Base-by-base conservation (phyloP, 768 basidiomycete genomes). In the Tephrocybe sp. region DNA sequence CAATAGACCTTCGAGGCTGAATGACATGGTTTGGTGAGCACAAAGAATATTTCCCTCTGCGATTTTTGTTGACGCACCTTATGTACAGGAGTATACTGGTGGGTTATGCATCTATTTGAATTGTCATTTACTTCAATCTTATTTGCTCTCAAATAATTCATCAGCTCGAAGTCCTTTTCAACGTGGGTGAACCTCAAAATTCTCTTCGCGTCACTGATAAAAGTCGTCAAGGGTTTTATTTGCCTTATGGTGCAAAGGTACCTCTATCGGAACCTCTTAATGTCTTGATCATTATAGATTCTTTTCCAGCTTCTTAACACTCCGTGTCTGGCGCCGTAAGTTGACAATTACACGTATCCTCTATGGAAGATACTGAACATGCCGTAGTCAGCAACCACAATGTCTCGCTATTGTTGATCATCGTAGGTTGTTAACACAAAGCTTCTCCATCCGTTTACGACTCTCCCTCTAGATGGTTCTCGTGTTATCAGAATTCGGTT, bases 151-250 rank as follows among this genome's bases (percentile, higher is more conserved):
- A n/a, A n/a, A n/a, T 14, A 11, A n/a, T 23, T 41, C 33, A 5
- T 17, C 48, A 81, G 79, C 72, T 79, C 17, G 81, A 83, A 64
- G 80, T 83, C 11, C 59, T 82, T 32, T 81, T 81, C 62, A 82
- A 79, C 57, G 81, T 79, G 55, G 52, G 71, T 57, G 20, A 32
- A 12, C 2, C 17, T 17, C 17, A 34, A 5, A 33, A n/a, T 34
- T 22, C 10, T 38, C 34, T 44, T 12, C 9, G 6, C 9, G 39
- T 19, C 13, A 39, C 11, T 51, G n/a, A 43, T 17, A 41, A 17
- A 22, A 11, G 34, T 10, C 36, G 26, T 7, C 26, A 26, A 81
- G 79, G 78, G 76, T 4, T 70, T 81, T 43, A 77, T 79, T 40
- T 78, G 78, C 3, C 60, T 82, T n/a, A 62, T 83, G 14, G 81